These are phyloP conservation scores for Podospora pseudopauciseta DNA, from an alignment of 495 filamentous ascomycete species.

Conservation along the genomic window DNA sequence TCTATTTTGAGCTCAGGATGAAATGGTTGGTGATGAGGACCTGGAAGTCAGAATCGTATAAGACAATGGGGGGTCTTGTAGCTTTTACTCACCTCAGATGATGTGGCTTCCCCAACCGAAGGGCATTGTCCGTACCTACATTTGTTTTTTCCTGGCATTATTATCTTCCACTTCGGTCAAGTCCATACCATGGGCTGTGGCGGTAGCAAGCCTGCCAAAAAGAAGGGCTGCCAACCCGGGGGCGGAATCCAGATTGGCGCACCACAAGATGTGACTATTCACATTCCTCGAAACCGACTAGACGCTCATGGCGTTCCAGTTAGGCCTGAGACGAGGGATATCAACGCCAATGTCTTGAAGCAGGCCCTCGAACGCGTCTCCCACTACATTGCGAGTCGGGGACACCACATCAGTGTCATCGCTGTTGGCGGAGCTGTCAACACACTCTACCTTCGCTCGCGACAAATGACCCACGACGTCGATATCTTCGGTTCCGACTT, in stretches of 20 bases:
- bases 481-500: conserved; percentile 13
- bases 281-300: conserved; percentile 10
- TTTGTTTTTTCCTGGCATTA: neutral
- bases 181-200: neutral
- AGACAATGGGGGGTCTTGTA: neutral
- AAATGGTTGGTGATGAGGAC: neutral
- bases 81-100: neutral
- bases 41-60: neutral
- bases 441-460: conserved; percentile 11
- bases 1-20: neutral
- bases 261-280: conserved; percentile 10
- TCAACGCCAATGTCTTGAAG: conserved; percentile 1
- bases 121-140: neutral
- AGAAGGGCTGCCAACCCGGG: neutral
- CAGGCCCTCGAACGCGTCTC: conserved; percentile 8
- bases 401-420: conserved; percentile 8
- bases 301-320: neutral
- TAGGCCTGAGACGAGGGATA: conserved; percentile 2
- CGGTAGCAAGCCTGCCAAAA: neutral
- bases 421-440: conserved; percentile 10
- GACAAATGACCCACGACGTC: conserved; percentile 10
- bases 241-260: conserved; percentile 1
- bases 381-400: neutral
- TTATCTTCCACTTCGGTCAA: neutral
- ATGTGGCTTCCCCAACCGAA: neutral